Percentiles rank a stretch among this genome's conserved stretches.
These are phyloP conservation scores for Ensete glaucum DNA, from an alignment of 176 grass and related monocot species.

Conservation along the genomic window DNA sequence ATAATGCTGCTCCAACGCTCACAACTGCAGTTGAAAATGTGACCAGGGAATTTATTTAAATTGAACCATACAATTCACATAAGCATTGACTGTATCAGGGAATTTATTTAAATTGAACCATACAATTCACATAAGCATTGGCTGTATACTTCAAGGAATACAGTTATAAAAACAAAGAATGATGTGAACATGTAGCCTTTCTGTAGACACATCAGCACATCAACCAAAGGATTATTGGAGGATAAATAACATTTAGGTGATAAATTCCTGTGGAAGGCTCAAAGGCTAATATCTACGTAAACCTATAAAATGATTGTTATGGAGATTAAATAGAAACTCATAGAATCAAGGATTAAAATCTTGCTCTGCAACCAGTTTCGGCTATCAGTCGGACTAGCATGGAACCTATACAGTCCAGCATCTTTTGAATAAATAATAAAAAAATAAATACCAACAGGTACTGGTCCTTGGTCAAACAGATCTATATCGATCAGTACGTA, in stretches of 20 bases:
- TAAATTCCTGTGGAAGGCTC: no score
- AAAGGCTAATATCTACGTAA: no score
- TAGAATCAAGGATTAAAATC: no score
- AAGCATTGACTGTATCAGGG: not conserved
- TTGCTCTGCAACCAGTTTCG: no score
- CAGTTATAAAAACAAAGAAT: not conserved
- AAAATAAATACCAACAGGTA: no score
- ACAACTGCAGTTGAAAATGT: constrained; percentile 55
- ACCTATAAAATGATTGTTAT: no score
- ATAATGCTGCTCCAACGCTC: constrained; percentile 80
- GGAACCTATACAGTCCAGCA: no score
- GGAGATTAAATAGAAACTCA: no score
- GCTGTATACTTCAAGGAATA: not conserved
- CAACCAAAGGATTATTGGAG: not conserved
- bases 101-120: not conserved
- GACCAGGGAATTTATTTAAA: not conserved
- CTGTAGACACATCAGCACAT: not conserved
- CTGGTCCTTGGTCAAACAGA: no score
- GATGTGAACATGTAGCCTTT: not conserved
- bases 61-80: not conserved
- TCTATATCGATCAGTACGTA: no score
- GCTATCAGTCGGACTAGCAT: no score
- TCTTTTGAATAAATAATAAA: no score
- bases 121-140: not conserved
- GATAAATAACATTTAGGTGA: not conserved